phyloP scores from a whole-genome alignment of 2,329 filamentous ascomycete genomes.

The Pestalotiopsis sp. region DNA sequence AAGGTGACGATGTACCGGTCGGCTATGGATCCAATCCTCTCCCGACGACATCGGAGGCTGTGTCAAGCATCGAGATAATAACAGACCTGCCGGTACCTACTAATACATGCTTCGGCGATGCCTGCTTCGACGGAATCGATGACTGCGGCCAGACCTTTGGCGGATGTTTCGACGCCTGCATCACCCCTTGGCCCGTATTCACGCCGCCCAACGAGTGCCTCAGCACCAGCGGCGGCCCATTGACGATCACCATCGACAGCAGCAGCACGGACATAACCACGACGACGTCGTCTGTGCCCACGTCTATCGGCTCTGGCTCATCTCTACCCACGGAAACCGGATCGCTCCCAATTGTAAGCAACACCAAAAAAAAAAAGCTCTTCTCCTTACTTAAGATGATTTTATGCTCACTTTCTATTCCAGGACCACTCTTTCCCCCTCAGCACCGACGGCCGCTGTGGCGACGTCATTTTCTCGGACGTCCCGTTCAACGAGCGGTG shows the following conservation, averaged over 20 bases:
- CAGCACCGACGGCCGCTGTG: background rate
- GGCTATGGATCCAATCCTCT: background rate
- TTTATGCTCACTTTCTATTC: background rate
- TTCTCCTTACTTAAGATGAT: background rate
- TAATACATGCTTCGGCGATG: background rate
- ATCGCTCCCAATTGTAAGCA: background rate
- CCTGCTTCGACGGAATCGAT: background rate
- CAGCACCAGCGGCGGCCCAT: background rate
- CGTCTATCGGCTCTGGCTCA: too few species aligned
- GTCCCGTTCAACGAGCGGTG: background rate
- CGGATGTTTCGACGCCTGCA: background rate
- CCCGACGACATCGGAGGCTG: background rate
- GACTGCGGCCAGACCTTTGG: background rate
- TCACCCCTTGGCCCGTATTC: background rate
- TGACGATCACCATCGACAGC: background rate
- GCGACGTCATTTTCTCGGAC: background rate
- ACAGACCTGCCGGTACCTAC: background rate
- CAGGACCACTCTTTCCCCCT: background rate
- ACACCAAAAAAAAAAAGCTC: background rate
- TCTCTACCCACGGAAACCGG: background rate
- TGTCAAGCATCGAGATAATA: background rate
- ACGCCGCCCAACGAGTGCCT: background rate
- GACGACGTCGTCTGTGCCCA: background rate
- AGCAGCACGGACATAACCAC: background rate
- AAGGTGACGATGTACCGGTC: background rate